Evolutionary conservation across 352 stramenopile species (phyloP), one percentile per base, ranked within the genome.

Genomic region (Phytophthora nicotianae): DNA sequence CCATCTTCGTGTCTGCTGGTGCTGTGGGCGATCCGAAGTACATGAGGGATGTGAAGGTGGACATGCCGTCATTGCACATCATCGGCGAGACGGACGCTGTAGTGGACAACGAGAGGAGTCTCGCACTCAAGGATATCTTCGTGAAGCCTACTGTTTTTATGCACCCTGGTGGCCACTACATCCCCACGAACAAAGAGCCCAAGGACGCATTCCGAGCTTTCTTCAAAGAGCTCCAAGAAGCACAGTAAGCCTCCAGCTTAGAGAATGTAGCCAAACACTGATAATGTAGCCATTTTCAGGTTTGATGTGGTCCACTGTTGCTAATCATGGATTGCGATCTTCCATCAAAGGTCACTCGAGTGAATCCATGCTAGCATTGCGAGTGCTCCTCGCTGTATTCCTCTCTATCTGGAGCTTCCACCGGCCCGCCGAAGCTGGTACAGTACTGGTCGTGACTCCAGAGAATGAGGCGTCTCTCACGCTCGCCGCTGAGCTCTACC

Each of bases 141-240:
- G 68, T 77, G 4, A 62, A 88, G 11, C 70, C 88, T 0, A 72
- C 60, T 10, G 42, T 95, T 16, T 69, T 90, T 48, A 55, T 85
- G 23, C 88, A 96, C 50, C 9, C 77, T 1, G 86, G 88, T 19
- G 88, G 88, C 0, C 88, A 96, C 58, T 96, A 96, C 67, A 91
- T 96, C 47, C 86, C 88, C 6, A 89, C 88, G 7, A 91, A 91
- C 65, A 94, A 95, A 59, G 85, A 90, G 19, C 71, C 80, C 5
- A 93, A 93, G 49, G 83, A 93, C 41, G 71, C 75, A 14, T 77
- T 90, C 56, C 79, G 85, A 59, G 69, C 75, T 35, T 93, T 93
- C 37, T 76, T 92, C 50, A 81, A 90, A 59, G 62, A 77, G 13
- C 75, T 83, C 2, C 72, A 61, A 49, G 49, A 68, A 35, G 49